Conservation (phyloP, 495 filamentous ascomycete genomes). For the Rusavskia elegans region DNA sequence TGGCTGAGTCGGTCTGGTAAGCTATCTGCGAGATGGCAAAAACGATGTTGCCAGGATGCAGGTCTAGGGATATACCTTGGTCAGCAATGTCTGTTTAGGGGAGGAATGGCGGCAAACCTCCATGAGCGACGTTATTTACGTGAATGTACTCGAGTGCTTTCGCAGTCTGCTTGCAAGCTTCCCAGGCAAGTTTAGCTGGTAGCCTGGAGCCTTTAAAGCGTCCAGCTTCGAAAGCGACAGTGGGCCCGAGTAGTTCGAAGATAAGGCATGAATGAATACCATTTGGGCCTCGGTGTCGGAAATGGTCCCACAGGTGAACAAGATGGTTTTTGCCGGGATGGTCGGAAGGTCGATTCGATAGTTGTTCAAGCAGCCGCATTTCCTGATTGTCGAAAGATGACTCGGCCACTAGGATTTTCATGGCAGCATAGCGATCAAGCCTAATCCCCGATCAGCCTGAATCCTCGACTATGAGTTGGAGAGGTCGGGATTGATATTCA, state of each 20-base stretch:
- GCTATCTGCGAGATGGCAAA: constrained; percentile 12
- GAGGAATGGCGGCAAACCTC: constrained; percentile 5
- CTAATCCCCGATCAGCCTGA: background rate
- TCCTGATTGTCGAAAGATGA: constrained; percentile 9
- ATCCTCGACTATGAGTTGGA: background rate
- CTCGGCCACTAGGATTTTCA: constrained; percentile 23
- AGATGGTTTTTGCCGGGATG: constrained; percentile 19
- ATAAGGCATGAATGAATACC: constrained; percentile 33
- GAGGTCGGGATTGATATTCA: too few species aligned
- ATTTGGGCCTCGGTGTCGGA: constrained; percentile 30
- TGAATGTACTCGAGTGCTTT: constrained; percentile 26
- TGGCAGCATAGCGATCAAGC: constrained; percentile 17
- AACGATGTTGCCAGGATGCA: constrained; percentile 32
- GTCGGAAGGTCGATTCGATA: constrained; percentile 1
- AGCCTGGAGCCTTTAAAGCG: constrained; percentile 16
- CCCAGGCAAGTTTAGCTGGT: constrained; percentile 25
- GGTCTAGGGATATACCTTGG: constrained; percentile 12
- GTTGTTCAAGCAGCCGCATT: constrained; percentile 11
- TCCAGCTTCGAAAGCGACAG: constrained; percentile 8
- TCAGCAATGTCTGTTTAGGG: too few species aligned
- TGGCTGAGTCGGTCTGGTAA: too few species aligned
- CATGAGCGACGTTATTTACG: constrained; percentile 25
- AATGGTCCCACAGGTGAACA: constrained; percentile 23
- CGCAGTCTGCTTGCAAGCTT: constrained; percentile 26
- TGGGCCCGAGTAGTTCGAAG: constrained; percentile 31